phyloP scores from a whole-genome alignment of 345 rosid genomes.

The Litchi chinensis region DNA sequence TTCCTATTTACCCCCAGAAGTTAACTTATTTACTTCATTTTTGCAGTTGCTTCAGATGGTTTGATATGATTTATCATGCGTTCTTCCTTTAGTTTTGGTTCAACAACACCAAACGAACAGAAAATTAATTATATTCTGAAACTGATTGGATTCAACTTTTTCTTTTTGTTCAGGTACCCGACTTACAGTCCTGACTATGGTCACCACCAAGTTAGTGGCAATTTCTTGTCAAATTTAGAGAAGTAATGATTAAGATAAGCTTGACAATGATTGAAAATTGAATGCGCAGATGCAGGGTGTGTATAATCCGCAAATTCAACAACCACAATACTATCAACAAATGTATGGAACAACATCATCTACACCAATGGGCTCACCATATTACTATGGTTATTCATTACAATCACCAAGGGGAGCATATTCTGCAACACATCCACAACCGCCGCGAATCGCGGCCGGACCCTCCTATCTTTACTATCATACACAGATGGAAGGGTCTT shows the following conservation, averaged over 20 bases:
- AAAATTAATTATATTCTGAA: neutral
- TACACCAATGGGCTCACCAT: constrained; percentile 43
- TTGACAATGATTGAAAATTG: neutral
- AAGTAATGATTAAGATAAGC: too few species aligned
- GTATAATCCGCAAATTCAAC: constrained; percentile 70
- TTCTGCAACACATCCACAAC: constrained; percentile 27
- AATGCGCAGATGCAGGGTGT: constrained; percentile 45
- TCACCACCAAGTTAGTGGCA: constrained; percentile 64
- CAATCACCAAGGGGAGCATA: constrained; percentile 60
- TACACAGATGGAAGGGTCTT: constrained; percentile 44
- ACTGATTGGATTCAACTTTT: constrained; percentile 23
- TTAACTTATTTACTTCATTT: neutral
- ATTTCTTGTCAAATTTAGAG: constrained; percentile 12
- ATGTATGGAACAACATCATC: constrained; percentile 58
- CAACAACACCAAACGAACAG: too few species aligned
- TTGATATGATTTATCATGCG: neutral
- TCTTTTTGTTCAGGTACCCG: constrained; percentile 57
- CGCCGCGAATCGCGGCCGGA: constrained; percentile 24
- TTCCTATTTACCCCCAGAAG: constrained; percentile 18
- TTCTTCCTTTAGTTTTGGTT: neutral
- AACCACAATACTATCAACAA: constrained; percentile 68
- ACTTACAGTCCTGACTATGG: constrained; percentile 72
- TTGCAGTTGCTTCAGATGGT: neutral
- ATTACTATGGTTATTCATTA: constrained; percentile 67
- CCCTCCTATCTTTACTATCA: constrained; percentile 60